These are phyloP conservation scores for Glomus cerebriforme DNA, from an alignment of 192 early-diverging fungal genomes.

Conservation along the genomic window DNA sequence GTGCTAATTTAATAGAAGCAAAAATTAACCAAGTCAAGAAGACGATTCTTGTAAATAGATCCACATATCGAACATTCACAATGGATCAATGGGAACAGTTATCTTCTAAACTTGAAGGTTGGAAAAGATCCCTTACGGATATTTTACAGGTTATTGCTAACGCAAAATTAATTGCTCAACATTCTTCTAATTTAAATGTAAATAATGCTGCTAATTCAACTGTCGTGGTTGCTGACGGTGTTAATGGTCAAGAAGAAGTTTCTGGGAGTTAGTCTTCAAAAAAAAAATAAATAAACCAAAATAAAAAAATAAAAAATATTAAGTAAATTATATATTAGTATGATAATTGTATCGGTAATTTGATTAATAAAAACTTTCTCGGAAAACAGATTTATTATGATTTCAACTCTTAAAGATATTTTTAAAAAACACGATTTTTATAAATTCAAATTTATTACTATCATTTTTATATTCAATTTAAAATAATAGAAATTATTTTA, in stretches of 20 bases:
- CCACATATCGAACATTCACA: constrained; percentile 84
- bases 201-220: constrained; percentile 32
- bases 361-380: too few relatives aligned
- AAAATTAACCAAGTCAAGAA: constrained; percentile 91
- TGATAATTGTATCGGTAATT: too few relatives aligned
- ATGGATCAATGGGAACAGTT: constrained; percentile 82
- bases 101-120: constrained; percentile 64
- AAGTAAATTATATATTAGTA: too few relatives aligned
- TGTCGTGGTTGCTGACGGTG: not conserved
- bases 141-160: constrained; percentile 87
- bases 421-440: too few relatives aligned
- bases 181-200: constrained; percentile 35
- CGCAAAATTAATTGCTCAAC: constrained; percentile 73
- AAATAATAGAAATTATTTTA: too few relatives aligned
- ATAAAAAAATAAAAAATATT: too few relatives aligned
- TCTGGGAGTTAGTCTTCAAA: not conserved
- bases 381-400: too few relatives aligned
- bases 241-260: constrained; percentile 13
- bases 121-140: constrained; percentile 79
- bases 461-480: too few relatives aligned
- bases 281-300: too few relatives aligned
- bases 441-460: too few relatives aligned
- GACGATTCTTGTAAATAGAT: constrained; percentile 77
- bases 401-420: too few relatives aligned
- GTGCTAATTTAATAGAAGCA: constrained; percentile 89